Percentiles rank a stretch among this genome's conserved stretches.
Conservation (phyloP, 768 basidiomycete species). For the Boletus edulis region DNA sequence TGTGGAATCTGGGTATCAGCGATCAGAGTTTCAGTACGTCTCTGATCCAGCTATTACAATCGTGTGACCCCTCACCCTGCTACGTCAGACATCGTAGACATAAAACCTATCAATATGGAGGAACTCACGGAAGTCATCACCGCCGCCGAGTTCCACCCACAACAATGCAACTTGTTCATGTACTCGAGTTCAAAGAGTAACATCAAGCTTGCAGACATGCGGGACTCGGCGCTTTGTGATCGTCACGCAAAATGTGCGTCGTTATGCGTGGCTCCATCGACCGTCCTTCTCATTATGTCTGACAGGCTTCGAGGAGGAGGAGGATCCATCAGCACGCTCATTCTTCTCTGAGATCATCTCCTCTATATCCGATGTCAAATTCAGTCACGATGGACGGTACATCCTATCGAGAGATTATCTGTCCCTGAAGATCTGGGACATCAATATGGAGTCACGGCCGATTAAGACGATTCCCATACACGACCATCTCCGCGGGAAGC, state of each 20-base stretch:
- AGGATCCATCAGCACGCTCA: constrained; percentile 94
- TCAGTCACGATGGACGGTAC: constrained; percentile 95
- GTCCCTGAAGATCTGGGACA: constrained; percentile 98
- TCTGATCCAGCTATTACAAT: constrained; percentile 1
- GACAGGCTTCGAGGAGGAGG: constrained; percentile 96
- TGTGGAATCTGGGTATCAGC: constrained; percentile 98
- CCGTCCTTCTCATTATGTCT: constrained; percentile 12
- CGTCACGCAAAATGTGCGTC: constrained; percentile 90
- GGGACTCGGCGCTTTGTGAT: constrained; percentile 96
- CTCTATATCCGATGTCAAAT: constrained; percentile 99
- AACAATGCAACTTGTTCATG: constrained; percentile 98
- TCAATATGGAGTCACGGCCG: constrained; percentile 97
- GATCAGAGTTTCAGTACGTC: constrained; percentile 98
- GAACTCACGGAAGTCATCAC: constrained; percentile 99
- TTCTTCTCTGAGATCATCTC: constrained; percentile 99
- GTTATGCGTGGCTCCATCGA: background rate
- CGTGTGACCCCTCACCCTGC: constrained; percentile 1
- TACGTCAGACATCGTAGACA: constrained; percentile 91
- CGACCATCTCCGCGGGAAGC: constrained; percentile 94
- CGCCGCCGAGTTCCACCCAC: constrained; percentile 98
- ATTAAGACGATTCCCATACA: constrained; percentile 98
- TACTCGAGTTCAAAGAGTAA: constrained; percentile 99
- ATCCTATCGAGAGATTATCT: constrained; percentile 97
- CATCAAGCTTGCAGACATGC: constrained; percentile 99
- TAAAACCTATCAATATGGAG: constrained; percentile 99